Percentiles rank a stretch among this genome's conserved stretches.
phyloP scores from a whole-genome alignment of 2,329 filamentous ascomycete species.

The Aspergillus viridinutans region DNA sequence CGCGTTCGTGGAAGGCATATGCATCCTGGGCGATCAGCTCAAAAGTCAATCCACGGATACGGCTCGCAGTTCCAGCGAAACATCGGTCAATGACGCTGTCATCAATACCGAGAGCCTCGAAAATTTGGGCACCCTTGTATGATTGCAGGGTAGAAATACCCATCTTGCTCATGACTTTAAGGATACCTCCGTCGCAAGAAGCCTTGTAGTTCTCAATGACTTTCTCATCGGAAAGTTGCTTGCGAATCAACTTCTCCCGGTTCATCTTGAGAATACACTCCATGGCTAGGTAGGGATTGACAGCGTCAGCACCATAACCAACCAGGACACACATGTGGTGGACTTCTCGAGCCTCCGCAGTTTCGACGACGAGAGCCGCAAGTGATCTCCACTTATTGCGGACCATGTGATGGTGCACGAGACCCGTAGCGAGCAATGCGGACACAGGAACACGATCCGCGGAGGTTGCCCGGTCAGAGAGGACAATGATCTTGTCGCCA shows the following conservation, averaged over 20 bases:
- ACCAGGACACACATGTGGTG: conserved; percentile 99
- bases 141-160: conserved; percentile 93
- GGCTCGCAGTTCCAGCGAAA: conserved; percentile 89
- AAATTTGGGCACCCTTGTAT: conserved; percentile 98
- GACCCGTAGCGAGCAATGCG: conserved; percentile 78
- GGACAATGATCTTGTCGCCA: conserved; percentile 77
- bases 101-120: conserved; percentile 90
- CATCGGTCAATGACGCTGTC: conserved; percentile 89
- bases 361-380: conserved; percentile 83
- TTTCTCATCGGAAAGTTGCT: conserved; percentile 74
- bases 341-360: conserved; percentile 91
- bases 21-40: conserved; percentile 91
- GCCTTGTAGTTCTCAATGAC: conserved; percentile 96
- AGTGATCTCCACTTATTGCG: conserved; percentile 93
- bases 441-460: conserved; percentile 81
- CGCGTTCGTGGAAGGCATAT: conserved; percentile 90
- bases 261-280: conserved; percentile 97
- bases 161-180: conserved; percentile 99
- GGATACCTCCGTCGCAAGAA: conserved; percentile 90
- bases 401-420: conserved; percentile 93
- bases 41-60: conserved; percentile 91
- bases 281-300: conserved; percentile 92
- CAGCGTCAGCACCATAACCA: conserved; percentile 88
- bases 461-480: conserved; percentile 84
- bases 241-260: conserved; percentile 86